Base-by-base conservation (phyloP, 108 stramenopile species). In the Pseudonitzschia multiseries region DNA sequence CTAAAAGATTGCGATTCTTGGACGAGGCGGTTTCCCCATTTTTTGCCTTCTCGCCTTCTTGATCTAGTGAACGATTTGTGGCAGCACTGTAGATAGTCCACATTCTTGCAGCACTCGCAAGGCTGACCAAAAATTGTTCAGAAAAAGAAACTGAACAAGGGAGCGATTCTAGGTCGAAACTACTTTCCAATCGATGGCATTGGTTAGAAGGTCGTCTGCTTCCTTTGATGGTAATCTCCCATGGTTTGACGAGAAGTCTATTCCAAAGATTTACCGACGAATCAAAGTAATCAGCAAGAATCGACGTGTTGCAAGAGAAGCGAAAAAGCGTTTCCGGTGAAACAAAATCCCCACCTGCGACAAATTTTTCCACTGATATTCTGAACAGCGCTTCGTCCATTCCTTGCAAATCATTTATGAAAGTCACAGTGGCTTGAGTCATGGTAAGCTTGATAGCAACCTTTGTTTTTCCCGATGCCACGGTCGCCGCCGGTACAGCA, bases 331-430 rank as follows among this genome's bases (percentile, higher is more conserved):
- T 70, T 20, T 69, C 57, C 26, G 65, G 68, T 27, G 40, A 36
- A 46, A 40, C 5, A 44, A n/a, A 77, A 44, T 82, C 57, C n/a
- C 50, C 75, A 13, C 72, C 75, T 28, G 71, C 72, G 0, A 90
- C 89, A 77, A 86, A 83, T 66, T 89, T 89, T 27, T 68, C 68
- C n/a, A 82, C 66, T 18, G 79, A 62, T 14, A 91, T 63, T 57
- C 90, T 84, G 68, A 95, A 89, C 42, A 95, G 71, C 14, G 94
- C 87, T 54, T 93, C 90, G 68, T 95, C 94, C 8, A 95, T 68
- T 0, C 91, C 91, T 70, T 95, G 91, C 20, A 95, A 79, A 71
- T 95, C 94, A 71, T 95, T 95, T 50, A 89, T 83, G 32, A 93
- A 63, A 61, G 90, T 87, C 10, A 90, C 27, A 21, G 65, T 81